phyloP scores from a whole-genome alignment of 352 stramenopile genomes.

The Globisporangium sylvaticum region DNA sequence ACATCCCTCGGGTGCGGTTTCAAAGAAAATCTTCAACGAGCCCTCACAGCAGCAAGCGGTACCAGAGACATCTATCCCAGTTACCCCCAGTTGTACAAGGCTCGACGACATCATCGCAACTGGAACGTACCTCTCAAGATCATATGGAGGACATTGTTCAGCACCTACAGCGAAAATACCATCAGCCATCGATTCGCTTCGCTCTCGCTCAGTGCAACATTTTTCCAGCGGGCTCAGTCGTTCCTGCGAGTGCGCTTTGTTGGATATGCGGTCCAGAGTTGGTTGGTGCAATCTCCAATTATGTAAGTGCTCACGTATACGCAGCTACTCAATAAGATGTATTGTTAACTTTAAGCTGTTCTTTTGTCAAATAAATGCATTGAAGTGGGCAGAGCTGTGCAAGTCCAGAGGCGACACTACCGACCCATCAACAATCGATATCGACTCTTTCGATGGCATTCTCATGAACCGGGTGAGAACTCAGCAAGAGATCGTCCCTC shows the following conservation, averaged over 20 bases:
- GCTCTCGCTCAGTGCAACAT: conserved; percentile 46
- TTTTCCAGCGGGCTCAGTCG: conserved; percentile 27
- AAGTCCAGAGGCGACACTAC: conserved; percentile 20
- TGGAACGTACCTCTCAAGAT: conserved; percentile 19
- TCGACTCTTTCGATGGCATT: conserved; percentile 57
- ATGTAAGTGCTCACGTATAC: conserved; percentile 31
- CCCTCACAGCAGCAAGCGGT: conserved; percentile 24
- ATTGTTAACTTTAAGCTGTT: background rate
- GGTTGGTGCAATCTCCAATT: conserved; percentile 27
- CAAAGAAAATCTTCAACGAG: conserved; percentile 26
- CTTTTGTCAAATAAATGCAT: conserved; percentile 1
- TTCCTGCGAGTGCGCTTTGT: conserved; percentile 28
- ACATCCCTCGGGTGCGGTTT: conserved; percentile 27
- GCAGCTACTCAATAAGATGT: no score
- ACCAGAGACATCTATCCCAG: conserved; percentile 28
- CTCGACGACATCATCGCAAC: conserved; percentile 13
- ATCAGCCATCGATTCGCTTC: conserved; percentile 47
- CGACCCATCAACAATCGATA: conserved; percentile 34
- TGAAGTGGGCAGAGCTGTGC: conserved; percentile 38
- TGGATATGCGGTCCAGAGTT: conserved; percentile 35
- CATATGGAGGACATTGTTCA: conserved; percentile 34
- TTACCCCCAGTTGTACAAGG: conserved; percentile 20
- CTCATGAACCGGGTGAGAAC: conserved; percentile 18
- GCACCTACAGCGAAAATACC: conserved; percentile 34
- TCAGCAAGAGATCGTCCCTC: background rate